A percentile compares a stretch with the other conserved stretches of the same genome.
These are phyloP conservation scores for Geranium incanum DNA, from an alignment of 441 rosid genomes.

Conservation along the genomic window DNA sequence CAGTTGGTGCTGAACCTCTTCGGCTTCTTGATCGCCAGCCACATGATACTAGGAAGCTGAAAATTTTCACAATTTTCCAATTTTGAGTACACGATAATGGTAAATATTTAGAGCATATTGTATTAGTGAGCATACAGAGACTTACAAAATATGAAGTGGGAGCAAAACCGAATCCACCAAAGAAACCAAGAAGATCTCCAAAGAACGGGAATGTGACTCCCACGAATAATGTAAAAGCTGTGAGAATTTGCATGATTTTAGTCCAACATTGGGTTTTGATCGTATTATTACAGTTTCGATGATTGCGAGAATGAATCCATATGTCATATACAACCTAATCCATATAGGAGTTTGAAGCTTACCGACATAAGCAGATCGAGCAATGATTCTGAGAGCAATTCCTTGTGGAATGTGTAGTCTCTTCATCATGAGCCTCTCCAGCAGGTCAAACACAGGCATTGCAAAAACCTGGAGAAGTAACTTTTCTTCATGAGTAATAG, in stretches of 20 bases:
- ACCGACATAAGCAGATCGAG: slow-evolving; percentile 82
- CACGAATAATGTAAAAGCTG: slow-evolving; percentile 72
- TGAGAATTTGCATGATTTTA: slow-evolving; percentile 9
- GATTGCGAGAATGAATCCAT: background rate
- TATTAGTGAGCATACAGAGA: background rate
- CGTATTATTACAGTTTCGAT: background rate
- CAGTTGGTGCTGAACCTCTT: slow-evolving; percentile 56
- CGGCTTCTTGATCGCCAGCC: slow-evolving; percentile 87
- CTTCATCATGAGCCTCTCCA: slow-evolving; percentile 52
- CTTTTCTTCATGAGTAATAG: background rate
- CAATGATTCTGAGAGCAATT: slow-evolving; percentile 41
- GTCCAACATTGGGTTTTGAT: background rate
- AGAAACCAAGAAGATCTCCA: slow-evolving; percentile 92
- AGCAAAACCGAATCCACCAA: slow-evolving; percentile 93
- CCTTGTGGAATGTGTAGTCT: slow-evolving; percentile 54
- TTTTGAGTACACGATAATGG: background rate
- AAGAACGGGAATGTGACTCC: slow-evolving; percentile 89
- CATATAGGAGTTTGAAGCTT: slow-evolving; percentile 18
- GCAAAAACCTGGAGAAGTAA: slow-evolving; percentile 53
- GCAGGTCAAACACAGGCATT: slow-evolving; percentile 76
- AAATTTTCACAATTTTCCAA: background rate
- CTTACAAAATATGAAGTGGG: slow-evolving; percentile 90
- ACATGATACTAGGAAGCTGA: slow-evolving; percentile 89
- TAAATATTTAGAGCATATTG: background rate
- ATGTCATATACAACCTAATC: background rate